These are phyloP conservation scores for Furcasterigmium sp. DNA, from an alignment of 2,329 filamentous ascomycete species.

Conservation along the genomic window DNA sequence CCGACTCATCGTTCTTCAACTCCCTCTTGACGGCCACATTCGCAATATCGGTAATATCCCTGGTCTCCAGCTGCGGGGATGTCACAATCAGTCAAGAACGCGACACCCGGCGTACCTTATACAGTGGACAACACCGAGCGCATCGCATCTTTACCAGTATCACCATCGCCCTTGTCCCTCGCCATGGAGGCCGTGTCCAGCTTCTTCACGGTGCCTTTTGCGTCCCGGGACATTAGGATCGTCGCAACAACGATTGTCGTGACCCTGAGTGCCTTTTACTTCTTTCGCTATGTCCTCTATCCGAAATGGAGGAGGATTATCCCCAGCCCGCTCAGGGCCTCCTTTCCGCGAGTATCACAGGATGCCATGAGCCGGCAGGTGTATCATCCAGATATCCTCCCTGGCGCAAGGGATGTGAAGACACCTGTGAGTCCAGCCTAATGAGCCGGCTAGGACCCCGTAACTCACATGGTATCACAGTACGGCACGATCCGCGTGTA, in stretches of 20 bases:
- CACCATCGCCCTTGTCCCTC: not conserved
- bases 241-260: constrained; percentile 34
- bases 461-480: constrained; percentile 15
- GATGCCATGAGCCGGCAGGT: constrained; percentile 30
- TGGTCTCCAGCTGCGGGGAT: not conserved
- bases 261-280: constrained; percentile 31
- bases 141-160: not conserved
- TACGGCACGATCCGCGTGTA: constrained; percentile 75
- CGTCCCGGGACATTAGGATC: constrained; percentile 19
- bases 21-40: no score
- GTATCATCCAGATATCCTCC: constrained; percentile 65
- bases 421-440: constrained; percentile 46
- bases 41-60: no score
- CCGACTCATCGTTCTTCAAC: no score
- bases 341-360: constrained; percentile 26
- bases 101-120: not conserved
- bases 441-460: not conserved
- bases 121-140: not conserved
- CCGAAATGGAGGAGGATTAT: constrained; percentile 33
- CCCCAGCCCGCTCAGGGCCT: constrained; percentile 37
- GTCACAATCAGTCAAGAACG: not conserved
- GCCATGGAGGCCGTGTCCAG: constrained; percentile 22
- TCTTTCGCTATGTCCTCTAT: constrained; percentile 30
- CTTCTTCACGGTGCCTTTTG: constrained; percentile 16
- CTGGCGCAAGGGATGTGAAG: constrained; percentile 66